Conservation (phyloP, 345 rosid genomes). For the Melaleuca quinquenervia region DNA sequence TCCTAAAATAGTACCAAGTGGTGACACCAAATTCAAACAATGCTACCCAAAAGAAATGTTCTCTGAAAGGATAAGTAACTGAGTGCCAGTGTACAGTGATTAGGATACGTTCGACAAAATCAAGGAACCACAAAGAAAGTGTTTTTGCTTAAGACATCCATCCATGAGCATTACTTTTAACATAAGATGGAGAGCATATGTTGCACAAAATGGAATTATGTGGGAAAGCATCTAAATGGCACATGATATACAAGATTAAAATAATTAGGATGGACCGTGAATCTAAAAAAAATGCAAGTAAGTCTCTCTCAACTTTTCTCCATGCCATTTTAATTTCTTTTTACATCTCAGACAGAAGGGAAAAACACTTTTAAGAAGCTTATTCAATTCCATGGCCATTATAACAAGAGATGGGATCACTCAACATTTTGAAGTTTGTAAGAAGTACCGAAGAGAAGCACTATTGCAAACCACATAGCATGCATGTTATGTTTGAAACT, state of each 20-base stretch:
- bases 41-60: background rate
- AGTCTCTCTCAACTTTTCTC: background rate
- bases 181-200: background rate
- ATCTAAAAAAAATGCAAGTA: background rate
- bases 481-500: background rate
- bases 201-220: background rate
- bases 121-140: background rate
- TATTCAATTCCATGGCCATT: background rate
- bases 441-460: background rate
- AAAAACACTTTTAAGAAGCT: background rate
- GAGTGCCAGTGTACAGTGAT: background rate
- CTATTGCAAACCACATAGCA: background rate
- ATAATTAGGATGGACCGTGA: background rate
- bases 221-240: background rate
- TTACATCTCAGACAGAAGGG: background rate
- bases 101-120: background rate
- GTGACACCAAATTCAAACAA: constrained; percentile 1
- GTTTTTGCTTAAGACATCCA: background rate
- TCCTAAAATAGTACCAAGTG: constrained; percentile 30
- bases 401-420: background rate
- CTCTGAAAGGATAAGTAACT: background rate
- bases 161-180: background rate
- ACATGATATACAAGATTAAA: background rate
- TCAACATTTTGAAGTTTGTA: background rate
- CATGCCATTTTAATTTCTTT: background rate